Evolutionary conservation across 805 yeast species (phyloP), one percentile per base, ranked within the genome.

Genomic region (Cyberlindnera samutprakarnensis): DNA sequence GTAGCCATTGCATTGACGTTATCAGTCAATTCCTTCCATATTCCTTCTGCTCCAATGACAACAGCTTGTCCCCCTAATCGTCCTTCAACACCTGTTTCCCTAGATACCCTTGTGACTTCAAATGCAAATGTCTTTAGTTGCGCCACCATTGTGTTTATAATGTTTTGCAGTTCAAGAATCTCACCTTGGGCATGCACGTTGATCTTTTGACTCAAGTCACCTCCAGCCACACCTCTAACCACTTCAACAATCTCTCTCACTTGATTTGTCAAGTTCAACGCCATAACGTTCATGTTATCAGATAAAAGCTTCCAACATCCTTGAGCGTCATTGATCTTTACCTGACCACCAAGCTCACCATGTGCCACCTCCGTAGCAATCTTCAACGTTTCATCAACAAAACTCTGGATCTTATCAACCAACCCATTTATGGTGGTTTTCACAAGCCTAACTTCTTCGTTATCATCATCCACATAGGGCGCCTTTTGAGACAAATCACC

Each of bases 1-100:
- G 90, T 75, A 31, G 95, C 95, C 95, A 85, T 85, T 22, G 92
- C 84, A 53, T 85, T 85, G 41, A 85, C 95, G 55, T 85, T 85
- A 16, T 88, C 82, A 6, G 94, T 85, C 45, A 85, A 79, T 47
- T 83, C 94, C 51, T 81, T 82, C 95, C 95, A 85, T 38, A 83
- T 62, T 9, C 95, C 95, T 55, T 84, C 92, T 11, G 83, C 94
- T 55, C 83, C 94, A 35, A 75, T 70, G 18, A 85, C 94, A 48
- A 83, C 88, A 9, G 95, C 94, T 53, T 84, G 94, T 28, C 84
- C 92, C 46, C 95, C 95, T 32, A 85, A 69, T 53, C 82, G 79
- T 57, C 95, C 95, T 51, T 85, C 90, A 30, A 84, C 83, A 62
- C 95, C 95, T 39, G 85, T 94, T 62, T 85, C 95, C 44, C 85